Evolutionary conservation across 2,329 filamentous ascomycete genomes (phyloP), one percentile per base, ranked within the genome.

Genomic region (Elsinoe batatas): DNA sequence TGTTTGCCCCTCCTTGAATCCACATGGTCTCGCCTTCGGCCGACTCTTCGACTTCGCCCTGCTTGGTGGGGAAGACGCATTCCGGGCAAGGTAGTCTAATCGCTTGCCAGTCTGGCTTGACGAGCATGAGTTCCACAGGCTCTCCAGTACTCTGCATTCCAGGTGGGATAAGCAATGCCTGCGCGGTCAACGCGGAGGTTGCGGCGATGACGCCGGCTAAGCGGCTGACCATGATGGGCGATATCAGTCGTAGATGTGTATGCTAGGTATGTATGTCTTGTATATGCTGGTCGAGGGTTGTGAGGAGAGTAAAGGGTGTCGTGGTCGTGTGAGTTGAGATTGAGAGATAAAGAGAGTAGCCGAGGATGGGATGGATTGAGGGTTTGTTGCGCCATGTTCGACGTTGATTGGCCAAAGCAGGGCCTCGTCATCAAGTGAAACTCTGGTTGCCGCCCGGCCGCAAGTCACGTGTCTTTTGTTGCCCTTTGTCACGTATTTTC

Each of bases 151-250:
- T 67, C 62, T 75, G 69, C n/a, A 67, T 36, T 57, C 60, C 60
- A 57, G 81, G 77, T 33, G 80, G 74, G 54, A 84, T 62, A 58
- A 84, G 71, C 63, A 83, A 75, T 57, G 79, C 66, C 59, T 62
- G 63, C 57, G 66, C 66, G 62, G 63, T 60, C 50, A 68, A 57
- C 54, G 63, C 64, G 43, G 62, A 60, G 59, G 62, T 59, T 49
- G 61, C 56, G 57, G 60, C 43, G 26, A 63, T 60, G 33, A 62
- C 58, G 64, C 65, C 65, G 63, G 62, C 61, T 44, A 60, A 55
- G 61, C 66, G 66, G 65, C 66, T 56, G 33, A 67, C 57, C 64
- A 67, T 68, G 59, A 53, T 63, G 59, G 49, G 58, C 30, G 38
- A 42, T 50, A 15, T 51, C 47, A 51, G 47, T 51, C 47, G 33